These are phyloP conservation scores for Inosperma sp. DNA, from an alignment of 768 basidiomycete genomes.

Conservation along the genomic window DNA sequence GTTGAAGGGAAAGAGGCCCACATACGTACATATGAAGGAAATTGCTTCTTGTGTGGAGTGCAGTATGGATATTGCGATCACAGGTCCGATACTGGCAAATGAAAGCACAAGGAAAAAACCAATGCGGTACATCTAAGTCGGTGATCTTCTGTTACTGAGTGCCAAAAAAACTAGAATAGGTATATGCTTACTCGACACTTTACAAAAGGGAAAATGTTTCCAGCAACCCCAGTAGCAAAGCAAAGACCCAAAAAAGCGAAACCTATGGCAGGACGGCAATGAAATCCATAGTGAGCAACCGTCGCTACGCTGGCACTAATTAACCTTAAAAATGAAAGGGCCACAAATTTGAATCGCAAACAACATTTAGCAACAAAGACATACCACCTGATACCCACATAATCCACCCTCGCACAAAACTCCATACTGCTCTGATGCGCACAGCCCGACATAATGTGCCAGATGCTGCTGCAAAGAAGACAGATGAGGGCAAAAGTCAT, in stretches of 20 bases:
- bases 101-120: slow-evolving; percentile 75
- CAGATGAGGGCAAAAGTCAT: slow-evolving; percentile 70
- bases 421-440: slow-evolving; percentile 75
- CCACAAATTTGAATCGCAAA: neutral
- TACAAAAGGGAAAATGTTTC: slow-evolving; percentile 82
- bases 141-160: slow-evolving; percentile 12
- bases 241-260: slow-evolving; percentile 66
- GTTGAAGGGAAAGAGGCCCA: neutral
- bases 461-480: slow-evolving; percentile 66
- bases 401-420: slow-evolving; percentile 82
- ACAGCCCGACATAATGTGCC: slow-evolving; percentile 88
- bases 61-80: slow-evolving; percentile 54
- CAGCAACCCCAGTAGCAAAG: slow-evolving; percentile 64
- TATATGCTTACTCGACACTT: slow-evolving; percentile 59
- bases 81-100: slow-evolving; percentile 66
- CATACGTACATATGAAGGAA: slow-evolving; percentile 53
- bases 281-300: slow-evolving; percentile 75
- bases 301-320: slow-evolving; percentile 80
- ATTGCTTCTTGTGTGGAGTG: slow-evolving; percentile 50
- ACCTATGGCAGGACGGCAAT: slow-evolving; percentile 56
- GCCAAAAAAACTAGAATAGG: neutral
- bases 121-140: slow-evolving; percentile 61
- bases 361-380: slow-evolving; percentile 16
- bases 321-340: slow-evolving; percentile 45
- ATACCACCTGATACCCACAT: slow-evolving; percentile 89